Conservation (phyloP, 306 rosid species). For the Cyamopsis tetragonoloba region DNA sequence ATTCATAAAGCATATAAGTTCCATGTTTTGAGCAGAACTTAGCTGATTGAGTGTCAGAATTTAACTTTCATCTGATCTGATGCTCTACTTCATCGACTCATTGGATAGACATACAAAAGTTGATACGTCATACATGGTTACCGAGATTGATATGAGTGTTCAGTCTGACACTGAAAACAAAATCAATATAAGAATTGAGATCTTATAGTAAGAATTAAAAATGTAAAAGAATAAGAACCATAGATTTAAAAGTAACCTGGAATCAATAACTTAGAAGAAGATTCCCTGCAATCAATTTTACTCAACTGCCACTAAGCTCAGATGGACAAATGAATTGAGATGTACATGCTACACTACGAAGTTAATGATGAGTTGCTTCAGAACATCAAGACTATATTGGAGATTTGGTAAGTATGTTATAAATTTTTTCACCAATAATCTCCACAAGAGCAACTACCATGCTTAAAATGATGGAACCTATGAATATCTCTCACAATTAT, state of each 20-base stretch:
- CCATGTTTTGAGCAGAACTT: not conserved
- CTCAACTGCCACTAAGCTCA: not conserved
- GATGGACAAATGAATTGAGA: constrained; percentile 8
- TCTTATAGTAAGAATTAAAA: not conserved
- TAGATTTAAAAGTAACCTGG: constrained; percentile 4
- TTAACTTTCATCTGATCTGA: not conserved
- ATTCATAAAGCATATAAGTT: not conserved
- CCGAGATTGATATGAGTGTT: constrained; percentile 8
- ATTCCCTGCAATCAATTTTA: not conserved
- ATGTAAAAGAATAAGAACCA: not conserved
- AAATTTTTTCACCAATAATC: constrained; percentile 62
- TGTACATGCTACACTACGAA: constrained; percentile 5
- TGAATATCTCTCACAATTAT: constrained; percentile 65
- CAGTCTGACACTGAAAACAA: constrained; percentile 5
- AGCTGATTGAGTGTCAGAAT: not conserved
- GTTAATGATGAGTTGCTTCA: constrained; percentile 14
- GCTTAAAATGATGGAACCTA: constrained; percentile 67
- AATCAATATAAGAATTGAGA: not conserved
- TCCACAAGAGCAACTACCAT: constrained; percentile 68
- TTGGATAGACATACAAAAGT: not conserved
- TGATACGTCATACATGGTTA: not conserved
- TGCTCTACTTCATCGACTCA: not conserved
- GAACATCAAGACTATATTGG: not conserved
- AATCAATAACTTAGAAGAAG: not conserved
- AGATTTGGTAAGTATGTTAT: not conserved